Evolutionary conservation across 225 moss, liverwort and hornwort species (phyloP), one percentile per base, ranked within the genome.

Genomic region (Neckera pumila): DNA sequence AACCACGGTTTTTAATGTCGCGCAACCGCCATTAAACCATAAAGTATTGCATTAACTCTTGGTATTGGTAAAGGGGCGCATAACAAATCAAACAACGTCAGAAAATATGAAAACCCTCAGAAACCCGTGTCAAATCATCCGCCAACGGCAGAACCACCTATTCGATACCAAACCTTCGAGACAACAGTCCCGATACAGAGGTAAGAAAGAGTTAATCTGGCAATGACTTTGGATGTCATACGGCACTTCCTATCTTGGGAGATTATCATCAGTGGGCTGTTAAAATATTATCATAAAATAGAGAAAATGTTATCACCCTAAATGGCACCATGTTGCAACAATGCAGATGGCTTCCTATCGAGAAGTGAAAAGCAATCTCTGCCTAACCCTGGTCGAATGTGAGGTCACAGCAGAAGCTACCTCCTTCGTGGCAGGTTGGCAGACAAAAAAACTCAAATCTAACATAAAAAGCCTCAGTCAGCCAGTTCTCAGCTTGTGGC

Each of bases 161-260:
- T 91, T 90, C 90, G 80, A 38, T 87, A 92, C 89, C 89, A 77
- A 83, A 15, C 92, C 87, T 93, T 90, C 93, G 53, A 66, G 79
- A 70, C 72, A 5, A 4, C 0, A 36, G 58, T 18, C 69, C 36
- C 76, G 77, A 90, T 91, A 69, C 91, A 86, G 71, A 76, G 80
- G 84, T 90, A 92, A 89, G 76, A 79, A 90, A 79, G 30, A 90
- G 84, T 89, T 89, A 80, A 81, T 90, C 88, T 30, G n/a, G 61
- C 19, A 31, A 4, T 15, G 59, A 40, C 86, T 90, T 84, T 17
- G 65, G 9, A 83, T 81, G 95, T 93, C 93, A 93, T 95, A 95
- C 95, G 93, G 92, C 93, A 95, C 95, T 93, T 95, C 93, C 95
- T 93, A 93, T 95, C 93, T 92, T 91, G 93, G 95, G 92, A 91